phyloP scores from a whole-genome alignment of 352 stramenopile species.

The Pythium aphanidermatum region DNA sequence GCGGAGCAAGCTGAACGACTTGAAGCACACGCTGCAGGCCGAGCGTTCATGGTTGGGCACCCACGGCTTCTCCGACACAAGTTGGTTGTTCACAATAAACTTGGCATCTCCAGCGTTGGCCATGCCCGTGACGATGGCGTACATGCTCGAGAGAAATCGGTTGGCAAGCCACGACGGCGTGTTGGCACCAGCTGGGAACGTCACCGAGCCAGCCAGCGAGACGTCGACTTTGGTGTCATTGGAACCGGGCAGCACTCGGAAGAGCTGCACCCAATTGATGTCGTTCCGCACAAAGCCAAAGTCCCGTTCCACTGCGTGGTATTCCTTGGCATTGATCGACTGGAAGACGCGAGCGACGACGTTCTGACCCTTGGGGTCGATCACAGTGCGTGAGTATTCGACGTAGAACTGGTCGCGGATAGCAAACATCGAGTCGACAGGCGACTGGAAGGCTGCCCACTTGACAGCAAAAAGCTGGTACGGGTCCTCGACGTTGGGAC shows the following conservation, averaged over 20 bases:
- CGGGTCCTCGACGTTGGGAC: constrained; percentile 36
- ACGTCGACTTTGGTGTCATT: constrained; percentile 47
- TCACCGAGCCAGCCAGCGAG: constrained; percentile 26
- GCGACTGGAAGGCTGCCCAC: constrained; percentile 65
- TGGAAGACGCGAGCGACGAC: constrained; percentile 57
- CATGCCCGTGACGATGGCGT: constrained; percentile 32
- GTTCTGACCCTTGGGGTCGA: constrained; percentile 46
- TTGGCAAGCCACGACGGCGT: constrained; percentile 70
- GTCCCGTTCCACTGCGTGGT: constrained; percentile 33
- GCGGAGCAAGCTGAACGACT: constrained; percentile 67
- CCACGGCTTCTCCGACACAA: constrained; percentile 66
- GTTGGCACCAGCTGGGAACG: constrained; percentile 17
- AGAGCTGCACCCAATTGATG: constrained; percentile 47
- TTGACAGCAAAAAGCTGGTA: constrained; percentile 74
- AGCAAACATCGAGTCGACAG: constrained; percentile 60
- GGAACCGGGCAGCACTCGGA: constrained; percentile 43
- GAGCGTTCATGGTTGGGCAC: constrained; percentile 61
- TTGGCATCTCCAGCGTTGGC: constrained; percentile 50
- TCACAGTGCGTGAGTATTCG: constrained; percentile 55
- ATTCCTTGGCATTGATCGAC: constrained; percentile 47
- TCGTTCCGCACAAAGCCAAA: constrained; percentile 61
- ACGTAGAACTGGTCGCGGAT: constrained; percentile 55
- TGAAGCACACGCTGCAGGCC: constrained; percentile 70
- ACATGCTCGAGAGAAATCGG: constrained; percentile 42
- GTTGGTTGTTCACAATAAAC: constrained; percentile 44